Conservation (phyloP, 768 basidiomycete species). For the Rhizopogon vulgaris region DNA sequence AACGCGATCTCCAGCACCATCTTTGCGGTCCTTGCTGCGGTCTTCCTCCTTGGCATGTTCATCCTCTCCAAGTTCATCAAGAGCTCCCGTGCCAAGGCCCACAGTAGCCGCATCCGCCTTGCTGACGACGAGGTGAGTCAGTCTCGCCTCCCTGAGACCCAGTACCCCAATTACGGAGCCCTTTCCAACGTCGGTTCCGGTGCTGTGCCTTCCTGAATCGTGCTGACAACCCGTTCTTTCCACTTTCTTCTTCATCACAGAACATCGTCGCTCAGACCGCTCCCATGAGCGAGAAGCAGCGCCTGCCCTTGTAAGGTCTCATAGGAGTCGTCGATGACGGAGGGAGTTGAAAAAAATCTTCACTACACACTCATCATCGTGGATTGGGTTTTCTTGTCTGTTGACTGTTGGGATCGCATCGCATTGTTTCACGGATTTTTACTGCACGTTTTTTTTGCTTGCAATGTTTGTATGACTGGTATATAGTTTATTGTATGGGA, state of each 20-base stretch:
- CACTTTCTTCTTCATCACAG: constrained; percentile 5
- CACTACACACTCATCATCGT: neutral
- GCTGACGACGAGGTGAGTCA: constrained; percentile 31
- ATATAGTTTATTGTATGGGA: constrained; percentile 4
- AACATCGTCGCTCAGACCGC: constrained; percentile 13
- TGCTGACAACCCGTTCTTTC: constrained; percentile 3
- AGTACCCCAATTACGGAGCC: constrained; percentile 9
- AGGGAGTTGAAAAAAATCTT: constrained; percentile 2
- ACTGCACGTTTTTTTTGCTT: neutral
- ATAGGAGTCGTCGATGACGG: neutral
- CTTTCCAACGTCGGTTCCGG: constrained; percentile 5
- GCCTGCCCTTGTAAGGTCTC: constrained; percentile 16
- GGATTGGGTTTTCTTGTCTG: neutral
- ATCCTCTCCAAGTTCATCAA: constrained; percentile 30
- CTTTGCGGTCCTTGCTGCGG: constrained; percentile 29
- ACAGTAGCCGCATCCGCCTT: constrained; percentile 29
- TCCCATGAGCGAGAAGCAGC: constrained; percentile 24
- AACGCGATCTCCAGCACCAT: constrained; percentile 25
- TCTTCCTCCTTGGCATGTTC: constrained; percentile 28
- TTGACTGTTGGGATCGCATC: neutral
- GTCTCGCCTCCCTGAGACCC: neutral
- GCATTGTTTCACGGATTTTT: constrained; percentile 5
- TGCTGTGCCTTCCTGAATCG: constrained; percentile 1
- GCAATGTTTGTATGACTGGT: neutral
- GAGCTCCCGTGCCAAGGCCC: constrained; percentile 23